Evolutionary conservation across 2,329 filamentous ascomycete species (phyloP), one percentile per base, ranked within the genome.

Genomic region (Aspergillus fumigatiaffinis): DNA sequence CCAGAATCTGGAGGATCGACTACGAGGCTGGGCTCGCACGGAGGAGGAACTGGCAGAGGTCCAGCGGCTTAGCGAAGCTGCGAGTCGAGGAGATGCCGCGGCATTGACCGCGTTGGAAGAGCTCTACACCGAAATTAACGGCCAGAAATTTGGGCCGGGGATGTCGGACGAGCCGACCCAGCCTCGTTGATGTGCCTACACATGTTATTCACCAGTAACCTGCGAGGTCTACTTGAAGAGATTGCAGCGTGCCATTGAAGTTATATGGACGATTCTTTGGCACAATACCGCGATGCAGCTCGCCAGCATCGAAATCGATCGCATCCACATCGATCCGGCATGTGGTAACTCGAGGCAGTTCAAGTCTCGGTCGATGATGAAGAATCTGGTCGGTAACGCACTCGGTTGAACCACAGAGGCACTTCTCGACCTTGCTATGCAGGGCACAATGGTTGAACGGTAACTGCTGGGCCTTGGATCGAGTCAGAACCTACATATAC

Each of bases 1-100:
- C 9, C 66, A 70, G 49, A 70, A 67, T 57, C 54, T 73, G 23
- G 65, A 69, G 25, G 70, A 69, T 21, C 68, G 66, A 42, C 57
- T 76, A 47, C 64, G 64, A 10, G 73, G 69, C 26, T 76, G 75
- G 72, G 69, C 68, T n/a, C 68, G 68, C 21, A 74, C 69, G 3
- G 73, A 75, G 49, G 68, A 73, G 28, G 70, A 74, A 49, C 54
- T 76, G 20, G 66, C 67, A 8, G 68, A 73, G 35, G 67, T 78
- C 17, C 68, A 74, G 21, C 64, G 63, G 17, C 60, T 78, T 50
- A 76, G 73, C 32, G 65, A 71, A 25, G 68, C 66, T 47, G 73
- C 74, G 21, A 52, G 69, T 25, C 64, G 69, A 42, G 77, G 76
- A 6, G 74, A 79, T 54, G 50, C 58, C 9, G 65, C 68, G 21